Evolutionary conservation across 768 basidiomycete genomes (phyloP), one percentile per base, ranked within the genome.

Genomic region (Vishniacozyma victoriae): DNA sequence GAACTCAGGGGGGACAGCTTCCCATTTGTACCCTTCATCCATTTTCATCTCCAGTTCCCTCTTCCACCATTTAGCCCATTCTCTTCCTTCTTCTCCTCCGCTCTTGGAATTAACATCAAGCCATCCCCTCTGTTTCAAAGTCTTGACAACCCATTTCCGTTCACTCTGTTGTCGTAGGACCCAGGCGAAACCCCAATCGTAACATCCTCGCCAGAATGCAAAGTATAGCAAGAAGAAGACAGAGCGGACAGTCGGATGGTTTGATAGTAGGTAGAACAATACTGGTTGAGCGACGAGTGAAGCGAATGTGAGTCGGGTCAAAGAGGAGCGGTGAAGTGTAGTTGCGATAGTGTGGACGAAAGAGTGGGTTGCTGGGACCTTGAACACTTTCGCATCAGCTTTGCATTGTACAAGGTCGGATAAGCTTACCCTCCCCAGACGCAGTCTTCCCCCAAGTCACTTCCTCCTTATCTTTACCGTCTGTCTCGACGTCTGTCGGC

Each of bases 141-240:
- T 80, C 24, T 81, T 77, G 37, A 95, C 90, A 59, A 99, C 87
- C 86, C 89, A 96, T 62, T 81, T 85, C 74, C 82, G 83, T 76
- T 93, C 92, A 77, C 89, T 93, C 74, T 99, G 95, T 70, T 87
- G 86, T 9, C 88, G 88, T 48, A 99, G 76, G 11, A 96, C 80
- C 83, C 86, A 95, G 0, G 91, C 95, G 38, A 99, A 79, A 0
- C 93, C 93, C 25, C 80, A 84, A 70, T 99, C 87, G 67, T 99
- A 99, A 9, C 87, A 84, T 3, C 80, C 78, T 2, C 95, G 77
- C 90, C 92, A 99, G 71, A 96, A 87, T 9, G 82, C 82, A 65
- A 99, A 96, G 72, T 92, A 93, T 51, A 85, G 48, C 19, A 91
- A 73, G 76, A 97, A 96, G 73, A 96, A 86, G 0, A 73, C 59